Evolutionary conservation across 768 basidiomycete species (phyloP).

Genomic region (Rhizopogon sp.): DNA sequence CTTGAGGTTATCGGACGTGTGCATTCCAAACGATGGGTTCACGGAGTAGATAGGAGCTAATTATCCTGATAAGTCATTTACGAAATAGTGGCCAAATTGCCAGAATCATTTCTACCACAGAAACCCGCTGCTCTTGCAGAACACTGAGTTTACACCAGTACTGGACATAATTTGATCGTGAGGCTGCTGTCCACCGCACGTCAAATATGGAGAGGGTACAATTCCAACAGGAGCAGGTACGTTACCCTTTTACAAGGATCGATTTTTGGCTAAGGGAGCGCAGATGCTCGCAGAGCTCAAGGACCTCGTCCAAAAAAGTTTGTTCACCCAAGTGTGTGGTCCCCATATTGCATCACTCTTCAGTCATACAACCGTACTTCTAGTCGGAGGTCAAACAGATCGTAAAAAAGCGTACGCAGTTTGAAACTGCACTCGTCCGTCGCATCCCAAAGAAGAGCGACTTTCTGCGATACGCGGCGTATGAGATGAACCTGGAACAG

Average conservation of each 20-base stretch:
- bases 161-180: neutral
- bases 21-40: too few relatives aligned
- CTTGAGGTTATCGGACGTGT: too few relatives aligned
- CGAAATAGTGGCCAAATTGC: neutral
- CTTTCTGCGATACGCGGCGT: slow-evolving; percentile 86
- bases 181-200: neutral
- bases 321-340: slow-evolving; percentile 71
- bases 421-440: slow-evolving; percentile 81
- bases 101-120: neutral
- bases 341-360: neutral
- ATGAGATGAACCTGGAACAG: slow-evolving; percentile 85
- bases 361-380: neutral
- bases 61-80: neutral
- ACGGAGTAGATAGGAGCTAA: neutral
- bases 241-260: slow-evolving; percentile 5
- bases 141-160: too few relatives aligned
- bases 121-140: neutral
- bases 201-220: slow-evolving; percentile 85
- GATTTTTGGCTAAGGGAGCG: neutral
- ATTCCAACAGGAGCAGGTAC: slow-evolving; percentile 86
- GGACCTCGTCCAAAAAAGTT: slow-evolving; percentile 77
- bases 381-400: slow-evolving; percentile 82
- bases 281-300: slow-evolving; percentile 95
- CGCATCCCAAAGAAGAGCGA: slow-evolving; percentile 83
- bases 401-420: slow-evolving; percentile 75